A percentile compares a stretch with the other conserved stretches of the same genome.
Conservation (phyloP, 2,329 filamentous ascomycete genomes). For the Beauveria rudraprayagi region DNA sequence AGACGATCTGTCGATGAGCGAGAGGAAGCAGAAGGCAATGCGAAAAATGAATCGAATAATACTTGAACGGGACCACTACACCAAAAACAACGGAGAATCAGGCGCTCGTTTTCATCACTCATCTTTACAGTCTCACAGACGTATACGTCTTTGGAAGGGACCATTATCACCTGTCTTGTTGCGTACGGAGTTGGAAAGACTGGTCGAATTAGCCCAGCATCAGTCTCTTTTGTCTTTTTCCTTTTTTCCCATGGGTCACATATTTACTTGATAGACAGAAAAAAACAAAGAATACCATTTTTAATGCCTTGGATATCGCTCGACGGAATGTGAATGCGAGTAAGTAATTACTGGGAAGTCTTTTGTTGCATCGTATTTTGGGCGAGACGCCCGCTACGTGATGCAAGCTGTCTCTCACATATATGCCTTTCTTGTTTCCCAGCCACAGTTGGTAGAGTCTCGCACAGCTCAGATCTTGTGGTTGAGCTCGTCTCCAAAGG, state of each 20-base stretch:
- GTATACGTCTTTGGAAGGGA: background rate
- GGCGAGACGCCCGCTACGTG: no score
- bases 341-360: no score
- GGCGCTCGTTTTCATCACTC: slow-evolving; percentile 1
- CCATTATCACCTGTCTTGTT: background rate
- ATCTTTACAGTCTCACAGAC: background rate
- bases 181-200: background rate
- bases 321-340: no score
- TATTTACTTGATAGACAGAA: background rate
- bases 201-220: background rate
- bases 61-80: background rate
- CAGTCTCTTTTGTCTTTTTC: background rate
- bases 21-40: slow-evolving; percentile 11
- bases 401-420: no score
- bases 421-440: no score
- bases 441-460: no score
- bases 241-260: background rate
- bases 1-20: slow-evolving; percentile 26
- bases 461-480: no score
- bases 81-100: background rate
- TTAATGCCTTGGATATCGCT: background rate
- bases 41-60: slow-evolving; percentile 3
- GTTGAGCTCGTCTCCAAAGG: no score
- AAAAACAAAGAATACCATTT: background rate
- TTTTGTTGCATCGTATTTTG: no score